Evolutionary conservation across 805 yeast species (phyloP), one percentile per base, ranked within the genome.

Genomic region (Maudiozyma barnettii): DNA sequence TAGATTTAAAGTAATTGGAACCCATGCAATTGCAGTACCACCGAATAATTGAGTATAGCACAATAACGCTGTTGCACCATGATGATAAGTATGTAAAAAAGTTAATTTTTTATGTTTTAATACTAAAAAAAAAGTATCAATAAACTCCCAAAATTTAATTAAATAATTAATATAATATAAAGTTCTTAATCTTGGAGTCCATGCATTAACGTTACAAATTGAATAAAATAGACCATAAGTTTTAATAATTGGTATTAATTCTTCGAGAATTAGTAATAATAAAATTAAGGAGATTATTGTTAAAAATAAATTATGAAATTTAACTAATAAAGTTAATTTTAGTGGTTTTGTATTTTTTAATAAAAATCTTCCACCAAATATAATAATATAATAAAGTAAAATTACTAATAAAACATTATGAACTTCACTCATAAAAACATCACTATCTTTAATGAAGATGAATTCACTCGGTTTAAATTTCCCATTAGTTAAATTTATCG

Each of bases 11-110:
- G 83, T 68, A 62, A 91, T 91, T 49, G 93, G 95, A 33, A 91
- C 96, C 97, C 98, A 91, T 54, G 88, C 85, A 52, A 91, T 91
- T 2, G 96, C 73, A 40, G 98, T 91, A 53, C 74, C 72, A 49
- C 99, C 99, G 43, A 83, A 78, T 60, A 91, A 77, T 72, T 91
- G 97, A 42, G 95, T 85, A 78, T 79, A 91, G 69, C 98, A 91
- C 54, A 91, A 74, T 52, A 91, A 71, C 9, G 97, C 98, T 41
- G 98, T 91, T 50, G 97, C 97, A 53, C 98, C 98, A 64, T 91
- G 98, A 70, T 91, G 98, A 71, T 89, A 91, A 48, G 95, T 89
- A 69, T 91, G 98, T 66, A 91, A 74, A 64, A 91, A 91, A 52
- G 93, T 83, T 67, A 91, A 73, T 62, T 87, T 89, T 72, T 91